phyloP scores from a whole-genome alignment of 257 asterid species.

The Jacaranda mimosifolia region DNA sequence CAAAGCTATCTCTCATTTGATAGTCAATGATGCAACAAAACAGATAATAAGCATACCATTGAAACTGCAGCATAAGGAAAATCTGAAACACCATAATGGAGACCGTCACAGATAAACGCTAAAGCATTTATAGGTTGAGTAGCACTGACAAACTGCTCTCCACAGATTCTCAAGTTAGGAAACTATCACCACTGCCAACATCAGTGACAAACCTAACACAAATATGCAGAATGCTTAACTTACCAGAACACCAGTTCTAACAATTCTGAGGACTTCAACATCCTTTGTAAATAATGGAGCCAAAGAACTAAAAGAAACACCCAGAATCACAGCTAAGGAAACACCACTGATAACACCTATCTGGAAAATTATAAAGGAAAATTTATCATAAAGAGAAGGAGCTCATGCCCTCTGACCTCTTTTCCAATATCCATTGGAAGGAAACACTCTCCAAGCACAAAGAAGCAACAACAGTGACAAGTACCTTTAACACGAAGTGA shows the following conservation, averaged over 20 bases:
- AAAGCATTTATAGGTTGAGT: constrained; percentile 91
- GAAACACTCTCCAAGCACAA: constrained; percentile 18
- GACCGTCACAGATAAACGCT: constrained; percentile 88
- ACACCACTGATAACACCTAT: constrained; percentile 73
- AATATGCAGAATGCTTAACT: constrained; percentile 27
- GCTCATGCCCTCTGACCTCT: neutral
- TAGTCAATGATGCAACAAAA: constrained; percentile 11
- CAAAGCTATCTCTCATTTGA: constrained; percentile 15
- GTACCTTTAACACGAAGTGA: constrained; percentile 71
- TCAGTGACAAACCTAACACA: constrained; percentile 1
- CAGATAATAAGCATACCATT: constrained; percentile 59
- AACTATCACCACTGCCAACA: neutral
- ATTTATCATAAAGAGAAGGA: constrained; percentile 11
- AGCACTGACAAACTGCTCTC: constrained; percentile 83
- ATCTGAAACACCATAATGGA: constrained; percentile 91
- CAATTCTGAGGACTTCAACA: constrained; percentile 61
- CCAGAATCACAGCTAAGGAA: constrained; percentile 67
- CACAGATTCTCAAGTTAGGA: constrained; percentile 32
- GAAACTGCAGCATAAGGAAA: constrained; percentile 84
- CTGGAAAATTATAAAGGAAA: constrained; percentile 50
- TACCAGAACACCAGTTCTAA: constrained; percentile 78
- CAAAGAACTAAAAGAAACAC: constrained; percentile 71
- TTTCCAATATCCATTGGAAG: neutral
- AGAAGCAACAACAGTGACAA: constrained; percentile 28
- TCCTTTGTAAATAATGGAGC: constrained; percentile 79